phyloP scores from a whole-genome alignment of 1,284 basidiomycete genomes.

The Limonomyces culmigenus region DNA sequence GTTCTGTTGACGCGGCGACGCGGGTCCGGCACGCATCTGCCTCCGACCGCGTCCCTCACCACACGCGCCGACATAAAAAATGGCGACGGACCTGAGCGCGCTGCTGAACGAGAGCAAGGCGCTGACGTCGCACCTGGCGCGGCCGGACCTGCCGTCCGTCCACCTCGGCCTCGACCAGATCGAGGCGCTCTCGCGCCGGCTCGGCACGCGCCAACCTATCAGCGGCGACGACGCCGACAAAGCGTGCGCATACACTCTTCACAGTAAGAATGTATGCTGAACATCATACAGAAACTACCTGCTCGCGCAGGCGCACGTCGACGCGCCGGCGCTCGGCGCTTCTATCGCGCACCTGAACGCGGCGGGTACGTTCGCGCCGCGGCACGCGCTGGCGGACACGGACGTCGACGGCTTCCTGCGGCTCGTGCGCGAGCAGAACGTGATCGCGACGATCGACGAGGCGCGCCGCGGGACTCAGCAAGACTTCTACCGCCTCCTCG shows the following conservation, averaged over 20 bases:
- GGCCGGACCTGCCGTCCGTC: constrained; percentile 70
- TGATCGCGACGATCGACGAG: constrained; percentile 88
- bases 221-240: constrained; percentile 46
- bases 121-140: constrained; percentile 57
- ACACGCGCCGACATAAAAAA: constrained; percentile 6
- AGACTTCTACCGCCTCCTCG: constrained; percentile 70
- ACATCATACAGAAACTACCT: constrained; percentile 48
- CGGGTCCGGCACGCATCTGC: not conserved
- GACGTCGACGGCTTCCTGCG: constrained; percentile 81
- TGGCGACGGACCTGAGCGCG: constrained; percentile 45
- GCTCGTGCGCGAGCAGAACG: constrained; percentile 85
- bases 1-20: not conserved
- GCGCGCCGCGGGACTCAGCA: constrained; percentile 73
- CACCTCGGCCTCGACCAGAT: constrained; percentile 85
- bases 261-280: not conserved
- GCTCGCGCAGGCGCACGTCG: constrained; percentile 80
- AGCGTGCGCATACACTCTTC: constrained; percentile 35
- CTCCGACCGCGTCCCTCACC: not conserved
- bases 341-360: constrained; percentile 75
- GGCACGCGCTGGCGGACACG: constrained; percentile 81
- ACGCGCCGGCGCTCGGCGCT: constrained; percentile 63
- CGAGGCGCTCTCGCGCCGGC: constrained; percentile 70
- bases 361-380: constrained; percentile 72
- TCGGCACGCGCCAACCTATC: constrained; percentile 55
- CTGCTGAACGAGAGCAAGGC: constrained; percentile 54